Evolutionary conservation across 371 early-diverging fungal species (phyloP).

Genomic region (Furculomyces boomerangus): DNA sequence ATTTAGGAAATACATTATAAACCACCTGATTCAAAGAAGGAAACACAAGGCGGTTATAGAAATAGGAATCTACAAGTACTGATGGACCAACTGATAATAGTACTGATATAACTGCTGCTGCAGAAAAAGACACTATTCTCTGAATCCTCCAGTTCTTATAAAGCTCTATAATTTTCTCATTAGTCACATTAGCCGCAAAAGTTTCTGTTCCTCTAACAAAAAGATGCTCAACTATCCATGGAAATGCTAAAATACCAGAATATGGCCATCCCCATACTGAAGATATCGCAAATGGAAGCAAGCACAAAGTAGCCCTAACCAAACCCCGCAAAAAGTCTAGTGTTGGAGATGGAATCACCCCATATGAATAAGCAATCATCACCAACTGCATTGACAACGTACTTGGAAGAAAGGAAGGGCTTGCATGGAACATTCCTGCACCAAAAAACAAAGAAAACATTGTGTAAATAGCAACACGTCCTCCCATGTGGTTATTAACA

Average conservation of each 20-base stretch:
- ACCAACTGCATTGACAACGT: slow-evolving; percentile 79
- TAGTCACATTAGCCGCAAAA: slow-evolving; percentile 16
- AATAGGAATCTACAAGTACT: slow-evolving; percentile 47
- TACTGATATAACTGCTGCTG: background rate
- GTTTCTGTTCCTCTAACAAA: slow-evolving; percentile 26
- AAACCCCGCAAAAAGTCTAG: slow-evolving; percentile 8
- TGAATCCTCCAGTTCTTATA: slow-evolving; percentile 8
- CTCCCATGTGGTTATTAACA: slow-evolving; percentile 33
- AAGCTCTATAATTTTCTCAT: slow-evolving; percentile 14
- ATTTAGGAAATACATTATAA: slow-evolving; percentile 71
- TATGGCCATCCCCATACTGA: slow-evolving; percentile 83
- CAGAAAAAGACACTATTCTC: slow-evolving; percentile 6
- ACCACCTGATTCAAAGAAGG: slow-evolving; percentile 72
- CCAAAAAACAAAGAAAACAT: slow-evolving; percentile 38
- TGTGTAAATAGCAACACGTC: slow-evolving; percentile 46
- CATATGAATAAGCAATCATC: slow-evolving; percentile 49
- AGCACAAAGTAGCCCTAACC: slow-evolving; percentile 27
- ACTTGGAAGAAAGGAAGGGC: slow-evolving; percentile 72
- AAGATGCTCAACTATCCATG: slow-evolving; percentile 58
- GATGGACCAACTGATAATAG: slow-evolving; percentile 27
- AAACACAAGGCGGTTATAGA: slow-evolving; percentile 46
- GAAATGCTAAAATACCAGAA: slow-evolving; percentile 49
- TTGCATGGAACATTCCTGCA: slow-evolving; percentile 75
- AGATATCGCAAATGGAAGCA: slow-evolving; percentile 47
- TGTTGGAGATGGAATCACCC: slow-evolving; percentile 31